These are phyloP conservation scores for Breynia disticha DNA, from an alignment of 441 rosid species.

Conservation along the genomic window DNA sequence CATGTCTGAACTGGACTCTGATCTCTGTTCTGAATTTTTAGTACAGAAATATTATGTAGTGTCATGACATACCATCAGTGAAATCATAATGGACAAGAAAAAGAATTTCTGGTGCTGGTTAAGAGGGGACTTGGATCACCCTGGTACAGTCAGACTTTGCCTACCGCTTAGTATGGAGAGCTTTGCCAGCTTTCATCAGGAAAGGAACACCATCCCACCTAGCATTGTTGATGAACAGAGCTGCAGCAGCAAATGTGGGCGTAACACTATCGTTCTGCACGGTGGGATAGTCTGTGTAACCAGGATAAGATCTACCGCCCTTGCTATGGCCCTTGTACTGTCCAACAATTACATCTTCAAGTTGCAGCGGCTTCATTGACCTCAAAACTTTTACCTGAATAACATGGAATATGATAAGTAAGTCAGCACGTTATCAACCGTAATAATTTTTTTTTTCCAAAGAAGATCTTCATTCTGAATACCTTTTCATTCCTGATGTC, in stretches of 20 bases:
- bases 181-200: slow-evolving; percentile 89
- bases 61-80: too few relatives aligned
- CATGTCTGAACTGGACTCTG: slow-evolving; percentile 90
- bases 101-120: too few relatives aligned
- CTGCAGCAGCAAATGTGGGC: slow-evolving; percentile 90
- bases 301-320: slow-evolving; percentile 46
- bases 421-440: slow-evolving; percentile 1
- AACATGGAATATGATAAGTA: background rate
- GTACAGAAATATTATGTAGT: background rate
- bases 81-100: too few relatives aligned
- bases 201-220: slow-evolving; percentile 98
- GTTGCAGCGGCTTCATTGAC: slow-evolving; percentile 56
- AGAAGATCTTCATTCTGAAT: background rate
- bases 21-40: slow-evolving; percentile 65
- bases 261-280: slow-evolving; percentile 64
- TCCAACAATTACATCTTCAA: slow-evolving; percentile 51
- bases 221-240: slow-evolving; percentile 70
- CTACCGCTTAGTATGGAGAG: slow-evolving; percentile 66
- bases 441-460: background rate
- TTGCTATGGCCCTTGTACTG: slow-evolving; percentile 62
- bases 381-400: slow-evolving; percentile 59
- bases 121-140: background rate
- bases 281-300: slow-evolving; percentile 64
- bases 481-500: slow-evolving; percentile 94
- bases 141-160: background rate